These are phyloP conservation scores for Cystobasidium tubakii DNA, from an alignment of 768 basidiomycete genomes.

Conservation along the genomic window DNA sequence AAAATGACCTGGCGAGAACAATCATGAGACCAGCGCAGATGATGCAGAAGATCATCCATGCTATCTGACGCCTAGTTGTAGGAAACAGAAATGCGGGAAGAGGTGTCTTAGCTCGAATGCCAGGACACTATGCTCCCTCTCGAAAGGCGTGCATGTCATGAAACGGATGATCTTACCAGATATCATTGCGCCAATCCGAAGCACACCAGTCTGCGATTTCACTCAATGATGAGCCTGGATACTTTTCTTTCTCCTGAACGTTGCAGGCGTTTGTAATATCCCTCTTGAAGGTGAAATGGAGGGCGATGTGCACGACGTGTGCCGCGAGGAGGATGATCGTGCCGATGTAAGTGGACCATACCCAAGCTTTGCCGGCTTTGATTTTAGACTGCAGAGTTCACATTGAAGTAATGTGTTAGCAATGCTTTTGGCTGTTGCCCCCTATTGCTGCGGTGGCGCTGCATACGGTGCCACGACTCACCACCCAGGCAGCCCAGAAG, in stretches of 20 bases:
- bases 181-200: neutral
- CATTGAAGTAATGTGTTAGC: no score
- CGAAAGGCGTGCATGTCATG: no score
- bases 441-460: no score
- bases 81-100: neutral
- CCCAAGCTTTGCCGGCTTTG: neutral
- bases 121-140: no score
- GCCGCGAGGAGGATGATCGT: neutral
- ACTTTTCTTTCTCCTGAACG: neutral
- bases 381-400: neutral
- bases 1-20: neutral
- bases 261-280: neutral
- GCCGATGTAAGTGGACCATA: neutral
- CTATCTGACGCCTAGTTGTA: neutral
- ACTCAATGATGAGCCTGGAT: neutral
- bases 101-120: neutral
- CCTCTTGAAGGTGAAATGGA: constrained; percentile 6
- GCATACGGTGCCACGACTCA: neutral
- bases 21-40: constrained; percentile 11
- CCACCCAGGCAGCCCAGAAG: constrained; percentile 6
- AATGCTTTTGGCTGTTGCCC: no score
- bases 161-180: constrained; percentile 4
- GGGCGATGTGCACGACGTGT: neutral
- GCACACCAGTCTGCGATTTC: constrained; percentile 9
- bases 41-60: constrained; percentile 13